Evolutionary conservation across 306 rosid species (phyloP).

Genomic region (Cucurbita pepo): DNA sequence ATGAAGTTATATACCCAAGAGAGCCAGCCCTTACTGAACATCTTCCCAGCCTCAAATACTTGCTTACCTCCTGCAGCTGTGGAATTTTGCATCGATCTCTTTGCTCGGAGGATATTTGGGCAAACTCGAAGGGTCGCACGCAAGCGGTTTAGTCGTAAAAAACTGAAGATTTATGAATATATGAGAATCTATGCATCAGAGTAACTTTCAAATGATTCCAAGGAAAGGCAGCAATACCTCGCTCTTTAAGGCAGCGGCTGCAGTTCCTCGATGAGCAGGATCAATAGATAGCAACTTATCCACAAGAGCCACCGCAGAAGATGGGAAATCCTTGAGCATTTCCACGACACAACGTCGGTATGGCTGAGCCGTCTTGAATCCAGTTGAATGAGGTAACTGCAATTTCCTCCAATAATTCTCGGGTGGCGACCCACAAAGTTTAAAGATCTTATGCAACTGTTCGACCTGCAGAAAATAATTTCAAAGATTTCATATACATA

Average conservation of each 20-base stretch:
- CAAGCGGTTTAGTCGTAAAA: conserved; percentile 55
- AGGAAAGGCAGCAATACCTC: conserved; percentile 33
- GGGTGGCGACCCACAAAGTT: conserved; percentile 93
- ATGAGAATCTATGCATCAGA: neutral
- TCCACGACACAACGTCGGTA: conserved; percentile 58
- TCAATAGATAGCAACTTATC: conserved; percentile 70
- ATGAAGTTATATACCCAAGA: neutral
- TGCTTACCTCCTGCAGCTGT: conserved; percentile 52
- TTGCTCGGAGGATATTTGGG: conserved; percentile 90
- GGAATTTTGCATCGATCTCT: conserved; percentile 75
- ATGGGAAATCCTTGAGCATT: conserved; percentile 54
- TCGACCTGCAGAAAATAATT: conserved; percentile 46
- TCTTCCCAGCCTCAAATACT: neutral
- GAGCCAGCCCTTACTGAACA: neutral
- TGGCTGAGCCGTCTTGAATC: conserved; percentile 66
- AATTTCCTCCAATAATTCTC: conserved; percentile 72
- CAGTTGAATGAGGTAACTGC: conserved; percentile 40
- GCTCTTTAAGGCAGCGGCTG: conserved; percentile 52
- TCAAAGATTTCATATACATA: neutral
- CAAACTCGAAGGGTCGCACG: conserved; percentile 78
- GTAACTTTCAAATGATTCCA: neutral
- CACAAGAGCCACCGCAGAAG: conserved; percentile 46
- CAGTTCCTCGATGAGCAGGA: conserved; percentile 65
- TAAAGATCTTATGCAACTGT: conserved; percentile 83
- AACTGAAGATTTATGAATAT: conserved; percentile 23